Conservation (phyloP, 2,329 filamentous ascomycete genomes). For the Madurella mycetomatis region DNA sequence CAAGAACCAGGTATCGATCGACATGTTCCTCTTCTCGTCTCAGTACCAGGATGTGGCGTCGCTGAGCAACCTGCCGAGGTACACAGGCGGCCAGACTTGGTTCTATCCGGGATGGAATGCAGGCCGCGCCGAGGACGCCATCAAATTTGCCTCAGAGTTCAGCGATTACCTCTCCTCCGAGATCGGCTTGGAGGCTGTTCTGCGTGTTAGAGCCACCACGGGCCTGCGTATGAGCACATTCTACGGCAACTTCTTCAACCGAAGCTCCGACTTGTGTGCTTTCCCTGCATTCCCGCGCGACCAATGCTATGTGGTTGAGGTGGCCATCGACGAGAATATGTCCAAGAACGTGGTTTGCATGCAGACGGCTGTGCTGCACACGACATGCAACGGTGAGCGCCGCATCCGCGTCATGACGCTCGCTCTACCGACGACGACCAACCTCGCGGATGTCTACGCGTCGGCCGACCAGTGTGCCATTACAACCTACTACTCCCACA, state of each 20-base stretch:
- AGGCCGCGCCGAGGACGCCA: conserved; percentile 85
- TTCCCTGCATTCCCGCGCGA: conserved; percentile 98
- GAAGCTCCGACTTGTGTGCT: conserved; percentile 92
- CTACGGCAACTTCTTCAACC: conserved; percentile 99
- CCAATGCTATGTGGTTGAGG: conserved; percentile 95
- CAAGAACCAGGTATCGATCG: conserved; percentile 96
- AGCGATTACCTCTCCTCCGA: conserved; percentile 95
- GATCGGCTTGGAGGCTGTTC: conserved; percentile 91
- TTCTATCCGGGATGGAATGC: conserved; percentile 99
- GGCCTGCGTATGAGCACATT: conserved; percentile 96
- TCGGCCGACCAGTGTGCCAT: conserved; percentile 93
- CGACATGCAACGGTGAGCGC: conserved; percentile 94
- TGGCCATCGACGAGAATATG: conserved; percentile 92
- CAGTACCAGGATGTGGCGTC: conserved; percentile 98
- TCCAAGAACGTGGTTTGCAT: conserved; percentile 88
- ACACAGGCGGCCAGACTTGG: conserved; percentile 96
- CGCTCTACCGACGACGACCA: conserved; percentile 87
- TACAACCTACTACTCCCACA: conserved; percentile 92
- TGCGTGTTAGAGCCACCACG: conserved; percentile 90
- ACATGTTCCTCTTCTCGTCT: conserved; percentile 96
- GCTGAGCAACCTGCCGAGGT: conserved; percentile 88
- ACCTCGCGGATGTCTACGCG: conserved; percentile 84
- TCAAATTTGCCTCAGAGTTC: conserved; percentile 96
- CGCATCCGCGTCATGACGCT: conserved; percentile 92
- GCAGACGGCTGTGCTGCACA: conserved; percentile 93